Evolutionary conservation across 371 early-diverging fungal species (phyloP), one percentile per base, ranked within the genome.

Genomic region (Chytridium lagenaria): DNA sequence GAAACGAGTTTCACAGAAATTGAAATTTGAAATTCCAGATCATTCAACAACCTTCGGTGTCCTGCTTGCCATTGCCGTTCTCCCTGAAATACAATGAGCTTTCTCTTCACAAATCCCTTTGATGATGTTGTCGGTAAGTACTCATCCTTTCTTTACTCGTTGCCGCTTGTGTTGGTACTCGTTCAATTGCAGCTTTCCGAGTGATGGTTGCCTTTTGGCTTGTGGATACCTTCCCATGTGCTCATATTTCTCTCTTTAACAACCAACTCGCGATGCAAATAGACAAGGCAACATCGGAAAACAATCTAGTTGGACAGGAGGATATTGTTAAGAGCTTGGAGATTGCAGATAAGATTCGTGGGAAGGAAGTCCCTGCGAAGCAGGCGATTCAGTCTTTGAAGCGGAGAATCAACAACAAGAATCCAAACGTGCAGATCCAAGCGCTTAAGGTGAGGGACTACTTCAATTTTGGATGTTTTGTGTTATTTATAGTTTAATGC

Each of bases 351-450:
- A 90, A 91, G 76, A 91, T 98, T 72, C 89, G 95, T 76, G 88
- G 92, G 76, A 97, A 97, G 78, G 88, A 90, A 70, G 90, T 91
- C 5, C 78, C 87, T 19, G 83, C 95, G 57, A 93, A 92, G 76
- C 90, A 93, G 28, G 95, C 94, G 1, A 86, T 88, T 69, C 83
- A 83, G 28, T 80, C 91, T 1, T 81, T 98, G 34, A 94, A 92
- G 77, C 82, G 88, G 68, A 85, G 95, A n/a, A 76, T 98, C 55
- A 78, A 83, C 3, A 91, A 93, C 81, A 86, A 87, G 59, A 98
- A 98, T 76, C 97, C 98, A 16, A 97, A 97, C 80, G 97, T 97
- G 23, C 94, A 94, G 74, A 81, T 97, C 19, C 87, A 94, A 37
- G 90, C 94, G 2, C 83, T 98, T 67, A 93, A 90, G 66, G 94